These are phyloP conservation scores for Cutaneotrichosporon arboriforme DNA, from an alignment of 1,284 basidiomycete genomes.

Conservation along the genomic window DNA sequence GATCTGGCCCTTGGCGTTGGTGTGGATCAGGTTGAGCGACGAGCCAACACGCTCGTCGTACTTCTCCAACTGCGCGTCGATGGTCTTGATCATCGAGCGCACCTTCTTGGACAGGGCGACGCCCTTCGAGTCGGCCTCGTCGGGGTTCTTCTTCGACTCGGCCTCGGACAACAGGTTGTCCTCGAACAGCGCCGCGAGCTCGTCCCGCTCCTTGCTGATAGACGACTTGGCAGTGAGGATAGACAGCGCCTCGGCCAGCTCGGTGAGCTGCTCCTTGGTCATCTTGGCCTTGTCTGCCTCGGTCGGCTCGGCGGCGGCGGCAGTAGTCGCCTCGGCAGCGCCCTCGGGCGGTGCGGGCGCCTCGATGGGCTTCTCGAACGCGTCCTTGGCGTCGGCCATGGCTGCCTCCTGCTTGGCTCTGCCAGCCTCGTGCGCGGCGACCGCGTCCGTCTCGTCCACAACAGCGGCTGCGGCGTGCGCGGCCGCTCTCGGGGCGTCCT, in stretches of 20 bases:
- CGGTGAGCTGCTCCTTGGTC: slow-evolving; percentile 93
- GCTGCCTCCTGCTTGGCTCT: slow-evolving; percentile 2
- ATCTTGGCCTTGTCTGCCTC: slow-evolving; percentile 68
- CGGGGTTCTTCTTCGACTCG: slow-evolving; percentile 48
- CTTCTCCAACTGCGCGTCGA: slow-evolving; percentile 85
- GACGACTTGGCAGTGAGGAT: slow-evolving; percentile 93
- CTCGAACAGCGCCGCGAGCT: slow-evolving; percentile 81
- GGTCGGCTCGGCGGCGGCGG: slow-evolving; percentile 17
- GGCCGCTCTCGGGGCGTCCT: not conserved
- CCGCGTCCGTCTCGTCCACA: slow-evolving; percentile 67
- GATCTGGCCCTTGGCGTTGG: slow-evolving; percentile 86
- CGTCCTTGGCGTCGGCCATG: not conserved
- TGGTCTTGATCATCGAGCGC: slow-evolving; percentile 89
- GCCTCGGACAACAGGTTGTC: slow-evolving; percentile 85
- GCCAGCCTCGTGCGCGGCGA: slow-evolving; percentile 61
- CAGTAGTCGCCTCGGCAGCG: slow-evolving; percentile 12
- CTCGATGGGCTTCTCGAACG: not conserved
- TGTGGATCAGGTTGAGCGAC: slow-evolving; percentile 89
- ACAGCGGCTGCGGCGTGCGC: not conserved
- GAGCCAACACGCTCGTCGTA: slow-evolving; percentile 88
- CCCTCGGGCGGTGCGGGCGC: slow-evolving; percentile 1
- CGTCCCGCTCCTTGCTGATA: slow-evolving; percentile 91
- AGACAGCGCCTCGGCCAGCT: slow-evolving; percentile 85
- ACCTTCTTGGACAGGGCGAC: slow-evolving; percentile 81
- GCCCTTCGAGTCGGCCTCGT: slow-evolving; percentile 42